phyloP scores from a whole-genome alignment of 2,329 filamentous ascomycete genomes.

The Fusarium zealandicum region DNA sequence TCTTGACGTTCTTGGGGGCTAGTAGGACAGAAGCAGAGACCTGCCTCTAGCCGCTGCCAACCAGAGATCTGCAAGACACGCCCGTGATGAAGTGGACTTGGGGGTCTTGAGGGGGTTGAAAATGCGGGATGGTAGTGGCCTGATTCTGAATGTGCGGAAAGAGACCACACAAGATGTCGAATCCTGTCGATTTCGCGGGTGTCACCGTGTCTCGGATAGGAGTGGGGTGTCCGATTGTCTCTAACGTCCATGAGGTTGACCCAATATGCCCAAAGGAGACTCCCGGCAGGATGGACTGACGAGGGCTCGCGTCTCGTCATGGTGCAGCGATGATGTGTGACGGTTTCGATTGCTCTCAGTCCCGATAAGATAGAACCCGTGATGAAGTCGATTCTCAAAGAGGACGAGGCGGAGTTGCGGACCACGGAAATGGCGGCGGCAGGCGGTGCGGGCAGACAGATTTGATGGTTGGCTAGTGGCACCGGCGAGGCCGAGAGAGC shows the following conservation, averaged over 20 bases:
- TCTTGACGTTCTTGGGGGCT: not conserved
- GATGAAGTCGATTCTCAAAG: conserved; percentile 31
- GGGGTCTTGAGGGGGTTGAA: conserved; percentile 3
- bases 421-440: conserved; percentile 27
- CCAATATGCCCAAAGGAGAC: not conserved
- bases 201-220: conserved; percentile 18
- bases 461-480: conserved; percentile 30
- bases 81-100: not conserved
- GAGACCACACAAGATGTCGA: conserved; percentile 10
- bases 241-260: not conserved
- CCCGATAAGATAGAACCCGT: conserved; percentile 20
- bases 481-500: conserved; percentile 41
- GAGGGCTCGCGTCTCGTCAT: not conserved
- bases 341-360: conserved; percentile 2
- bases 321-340: conserved; percentile 17
- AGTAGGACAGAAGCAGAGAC: conserved; percentile 1
- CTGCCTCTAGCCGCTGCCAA: conserved; percentile 7
- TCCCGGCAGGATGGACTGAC: conserved; percentile 2
- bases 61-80: conserved; percentile 5
- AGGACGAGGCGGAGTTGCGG: conserved; percentile 27
- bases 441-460: conserved; percentile 25
- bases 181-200: conserved; percentile 11
- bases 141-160: conserved; percentile 10
- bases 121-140: conserved; percentile 16
- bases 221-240: conserved; percentile 11